Conservation (phyloP, 169 alveolate genomes). For the Eimeria maxima region DNA sequence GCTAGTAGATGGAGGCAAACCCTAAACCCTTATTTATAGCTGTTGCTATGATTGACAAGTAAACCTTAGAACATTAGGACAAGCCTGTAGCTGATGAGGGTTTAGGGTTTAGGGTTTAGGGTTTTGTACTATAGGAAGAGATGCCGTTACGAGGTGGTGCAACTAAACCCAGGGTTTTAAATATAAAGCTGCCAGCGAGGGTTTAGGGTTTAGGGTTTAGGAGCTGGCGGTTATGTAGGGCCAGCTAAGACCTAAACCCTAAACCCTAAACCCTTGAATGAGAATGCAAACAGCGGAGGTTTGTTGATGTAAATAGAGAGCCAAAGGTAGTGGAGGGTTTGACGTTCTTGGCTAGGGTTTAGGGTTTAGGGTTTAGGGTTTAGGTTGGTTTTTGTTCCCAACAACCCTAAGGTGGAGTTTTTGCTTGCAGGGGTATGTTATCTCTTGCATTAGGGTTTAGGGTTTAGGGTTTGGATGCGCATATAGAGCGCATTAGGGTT, state of each 20-base stretch:
- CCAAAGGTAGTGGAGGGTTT: neutral
- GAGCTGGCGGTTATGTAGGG: neutral
- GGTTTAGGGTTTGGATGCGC: constrained; percentile 49
- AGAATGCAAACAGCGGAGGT: neutral
- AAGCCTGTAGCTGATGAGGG: neutral
- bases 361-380: constrained; percentile 32
- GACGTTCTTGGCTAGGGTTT: neutral
- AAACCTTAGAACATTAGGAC: neutral
- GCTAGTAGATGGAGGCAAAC: neutral
- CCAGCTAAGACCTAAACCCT: neutral
- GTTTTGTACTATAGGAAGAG: neutral
- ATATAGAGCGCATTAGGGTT: no score
- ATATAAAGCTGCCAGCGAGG: neutral
- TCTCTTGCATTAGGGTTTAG: constrained; percentile 9
- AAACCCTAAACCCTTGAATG: neutral
- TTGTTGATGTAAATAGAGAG: neutral
- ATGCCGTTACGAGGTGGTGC: neutral
- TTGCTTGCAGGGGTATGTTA: no score
- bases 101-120: constrained; percentile 29
- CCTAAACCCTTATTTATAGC: neutral
- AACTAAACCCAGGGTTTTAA: neutral
- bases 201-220: constrained; percentile 24
- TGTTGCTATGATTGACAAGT: neutral
- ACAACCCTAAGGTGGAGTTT: neutral
- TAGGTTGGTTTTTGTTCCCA: neutral